Evolutionary conservation across 306 rosid genomes (phyloP).

Genomic region (Casuarina glauca): DNA sequence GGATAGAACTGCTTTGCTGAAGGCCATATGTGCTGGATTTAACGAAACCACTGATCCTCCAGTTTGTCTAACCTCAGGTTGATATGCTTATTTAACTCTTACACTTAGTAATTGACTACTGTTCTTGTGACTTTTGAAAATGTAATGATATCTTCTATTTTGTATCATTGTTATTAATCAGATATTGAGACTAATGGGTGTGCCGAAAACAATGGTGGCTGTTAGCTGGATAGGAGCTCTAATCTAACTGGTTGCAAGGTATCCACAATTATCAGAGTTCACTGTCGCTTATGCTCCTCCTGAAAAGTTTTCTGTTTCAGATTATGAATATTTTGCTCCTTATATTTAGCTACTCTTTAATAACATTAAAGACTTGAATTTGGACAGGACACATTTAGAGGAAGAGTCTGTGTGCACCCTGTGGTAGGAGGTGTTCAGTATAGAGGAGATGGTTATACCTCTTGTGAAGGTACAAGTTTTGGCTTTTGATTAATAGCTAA

Average conservation of each 20-base stretch:
- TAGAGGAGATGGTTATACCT: conserved; percentile 78
- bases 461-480: conserved; percentile 61
- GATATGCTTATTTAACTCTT: conserved; percentile 22
- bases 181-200: conserved; percentile 89
- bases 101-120: neutral
- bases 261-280: conserved; percentile 15
- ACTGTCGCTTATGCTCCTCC: neutral
- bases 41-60: conserved; percentile 77
- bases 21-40: conserved; percentile 90
- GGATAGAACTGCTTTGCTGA: conserved; percentile 74
- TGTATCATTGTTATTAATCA: conserved; percentile 29
- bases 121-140: conserved; percentile 7
- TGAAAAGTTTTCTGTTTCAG: neutral
- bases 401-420: conserved; percentile 96
- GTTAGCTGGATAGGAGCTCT: conserved; percentile 58
- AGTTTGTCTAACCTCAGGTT: conserved; percentile 81
- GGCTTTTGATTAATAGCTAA: neutral
- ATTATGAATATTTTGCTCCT: conserved; percentile 2
- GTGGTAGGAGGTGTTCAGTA: conserved; percentile 75
- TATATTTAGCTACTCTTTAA: conserved; percentile 9
- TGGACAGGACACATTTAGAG: conserved; percentile 90
- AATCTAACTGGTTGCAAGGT: conserved; percentile 94
- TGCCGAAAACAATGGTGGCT: conserved; percentile 78
- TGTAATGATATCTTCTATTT: neutral
- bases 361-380: conserved; percentile 4